Base-by-base conservation (phyloP, 108 stramenopile genomes). In the Discostella stelligeroides region DNA sequence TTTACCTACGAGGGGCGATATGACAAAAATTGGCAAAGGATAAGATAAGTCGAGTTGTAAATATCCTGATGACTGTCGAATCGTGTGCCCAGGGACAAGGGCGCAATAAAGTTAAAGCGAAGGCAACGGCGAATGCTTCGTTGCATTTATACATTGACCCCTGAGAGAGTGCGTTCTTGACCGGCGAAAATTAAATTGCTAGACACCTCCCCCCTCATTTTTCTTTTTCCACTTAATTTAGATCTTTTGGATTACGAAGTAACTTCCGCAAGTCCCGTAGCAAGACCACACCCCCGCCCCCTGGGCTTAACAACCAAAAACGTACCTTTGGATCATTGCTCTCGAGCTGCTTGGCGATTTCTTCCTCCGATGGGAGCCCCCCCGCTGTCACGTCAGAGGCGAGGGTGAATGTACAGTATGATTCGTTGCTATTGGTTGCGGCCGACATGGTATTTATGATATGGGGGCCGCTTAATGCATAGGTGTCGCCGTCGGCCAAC, bases 331-430 rank as follows among this genome's bases (percentile, higher is more conserved):
- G 67, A 72, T 95, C 90, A 42, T 81, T 87, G 68, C 84, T 83
- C 84, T 98, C 97, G 69, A 99, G 83, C 73, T 96, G 92, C 72
- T 92, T 93, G 53, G 91, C 88, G 64, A 99, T 98, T 49, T 97
- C 98, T 57, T 90, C 94, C 72, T 97, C 92, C 18, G 85, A 85
- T 18, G 97, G 96, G 39, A 95, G 80, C 29, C 94, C 92, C 28
- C 94, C 91, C 17, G 92, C 88, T 37, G 95, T 88, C 68, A 94
- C 87, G 75, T 97, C 97, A 27, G 86, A 86, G 53, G 95, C 86
- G 50, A 98, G 82, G n/a, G 97, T 95, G 61, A 98, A 93, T 29
- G 98, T 97, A 82, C 98, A 98, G 73, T 97, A 92, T 5, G 88
- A 76, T 80, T 98, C 98, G 72, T 94, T 95, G 68, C 78, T 76